A percentile compares a stretch with the other conserved stretches of the same genome.
Conservation (phyloP, 2,329 filamentous ascomycete species). For the Dothistroma septosporum region DNA sequence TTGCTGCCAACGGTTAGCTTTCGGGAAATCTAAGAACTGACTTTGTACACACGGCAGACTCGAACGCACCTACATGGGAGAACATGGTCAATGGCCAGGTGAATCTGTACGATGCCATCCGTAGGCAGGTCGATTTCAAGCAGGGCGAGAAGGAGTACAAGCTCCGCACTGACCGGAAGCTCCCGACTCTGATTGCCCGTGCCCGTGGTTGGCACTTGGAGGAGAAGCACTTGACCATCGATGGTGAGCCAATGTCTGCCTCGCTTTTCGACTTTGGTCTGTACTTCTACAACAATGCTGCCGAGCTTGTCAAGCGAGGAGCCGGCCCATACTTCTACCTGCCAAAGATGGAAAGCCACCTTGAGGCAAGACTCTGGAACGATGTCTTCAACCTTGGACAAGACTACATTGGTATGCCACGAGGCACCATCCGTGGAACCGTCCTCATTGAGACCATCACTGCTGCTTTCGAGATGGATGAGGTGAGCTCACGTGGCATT, state of each 20-base stretch:
- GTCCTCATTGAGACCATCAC: slow-evolving; percentile 97
- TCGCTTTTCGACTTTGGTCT: slow-evolving; percentile 95
- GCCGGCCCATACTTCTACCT: slow-evolving; percentile 95
- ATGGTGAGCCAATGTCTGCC: slow-evolving; percentile 90
- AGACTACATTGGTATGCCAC: slow-evolving; percentile 82
- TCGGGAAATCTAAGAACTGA: slow-evolving; percentile 7
- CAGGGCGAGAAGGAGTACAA: slow-evolving; percentile 95
- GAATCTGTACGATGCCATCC: slow-evolving; percentile 94
- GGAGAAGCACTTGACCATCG: slow-evolving; percentile 95
- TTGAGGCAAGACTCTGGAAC: slow-evolving; percentile 97
- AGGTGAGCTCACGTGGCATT: slow-evolving; percentile 44
- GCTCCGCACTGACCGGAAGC: slow-evolving; percentile 80
- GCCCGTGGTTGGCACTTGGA: slow-evolving; percentile 97
- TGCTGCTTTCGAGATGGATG: slow-evolving; percentile 98
- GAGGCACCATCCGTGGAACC: slow-evolving; percentile 90
- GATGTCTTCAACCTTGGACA: slow-evolving; percentile 95
- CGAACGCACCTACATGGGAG: slow-evolving; percentile 93
- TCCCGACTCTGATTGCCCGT: slow-evolving; percentile 88
- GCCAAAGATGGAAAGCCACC: slow-evolving; percentile 92
- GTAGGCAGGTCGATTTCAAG: slow-evolving; percentile 93
- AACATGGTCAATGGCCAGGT: slow-evolving; percentile 99
- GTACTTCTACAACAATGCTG: slow-evolving; percentile 98
- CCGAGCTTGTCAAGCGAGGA: slow-evolving; percentile 78
- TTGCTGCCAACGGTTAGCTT: neutral
- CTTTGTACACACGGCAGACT: slow-evolving; percentile 58